phyloP scores from a whole-genome alignment of 2,329 filamentous ascomycete species.

The Aspergillus eucalypticola region DNA sequence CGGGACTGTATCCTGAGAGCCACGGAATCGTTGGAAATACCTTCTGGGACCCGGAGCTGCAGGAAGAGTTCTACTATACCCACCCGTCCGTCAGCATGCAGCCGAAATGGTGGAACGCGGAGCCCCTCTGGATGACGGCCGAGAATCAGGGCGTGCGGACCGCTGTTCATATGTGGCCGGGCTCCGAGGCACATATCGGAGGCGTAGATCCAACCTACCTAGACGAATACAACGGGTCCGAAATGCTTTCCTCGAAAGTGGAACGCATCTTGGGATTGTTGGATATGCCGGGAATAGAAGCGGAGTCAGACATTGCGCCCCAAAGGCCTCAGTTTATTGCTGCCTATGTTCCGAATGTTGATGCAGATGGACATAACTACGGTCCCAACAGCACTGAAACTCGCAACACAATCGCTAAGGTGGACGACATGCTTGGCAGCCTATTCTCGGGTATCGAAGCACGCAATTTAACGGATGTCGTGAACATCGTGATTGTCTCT shows the following conservation, averaged over 20 bases:
- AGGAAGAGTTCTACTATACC: conserved; percentile 86
- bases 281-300: conserved; percentile 74
- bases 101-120: conserved; percentile 90
- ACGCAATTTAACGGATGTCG: conserved; percentile 82
- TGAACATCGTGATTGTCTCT: conserved; percentile 94
- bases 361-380: conserved; percentile 80
- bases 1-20: conserved; percentile 86
- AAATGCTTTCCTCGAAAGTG: conserved; percentile 73
- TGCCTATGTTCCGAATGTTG: conserved; percentile 91
- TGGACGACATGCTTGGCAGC: conserved; percentile 77
- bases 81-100: conserved; percentile 73
- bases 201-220: conserved; percentile 74
- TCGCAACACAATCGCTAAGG: conserved; percentile 70
- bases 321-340: conserved; percentile 87
- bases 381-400: conserved; percentile 97
- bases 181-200: conserved; percentile 82
- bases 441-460: conserved; percentile 74
- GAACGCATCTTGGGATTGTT: conserved; percentile 77
- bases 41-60: conserved; percentile 81
- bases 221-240: conserved; percentile 80
- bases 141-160: conserved; percentile 76
- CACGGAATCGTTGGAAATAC: conserved; percentile 93
- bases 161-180: conserved; percentile 98
- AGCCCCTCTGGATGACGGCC: conserved; percentile 91
- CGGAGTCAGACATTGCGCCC: conserved; percentile 50